Base-by-base conservation (phyloP, 2,329 filamentous ascomycete genomes). In the Diplodia sapinea region DNA sequence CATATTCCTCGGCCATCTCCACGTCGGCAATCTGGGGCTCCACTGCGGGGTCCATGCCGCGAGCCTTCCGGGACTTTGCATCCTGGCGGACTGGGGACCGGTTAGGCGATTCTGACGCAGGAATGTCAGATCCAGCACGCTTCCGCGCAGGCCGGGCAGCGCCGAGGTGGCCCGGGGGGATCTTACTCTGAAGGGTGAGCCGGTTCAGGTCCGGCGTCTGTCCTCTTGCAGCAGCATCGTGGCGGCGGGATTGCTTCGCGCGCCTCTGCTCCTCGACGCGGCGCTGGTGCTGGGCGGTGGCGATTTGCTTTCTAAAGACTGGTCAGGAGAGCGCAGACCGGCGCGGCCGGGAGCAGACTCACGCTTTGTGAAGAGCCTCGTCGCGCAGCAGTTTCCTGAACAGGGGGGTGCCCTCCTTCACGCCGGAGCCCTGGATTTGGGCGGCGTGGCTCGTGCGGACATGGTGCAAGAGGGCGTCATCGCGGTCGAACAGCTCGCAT, bases 171-270 rank as follows among this genome's bases (percentile, higher is more conserved):
- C 15, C 49, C 13, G 50, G 8, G 20, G 29, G 66, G 23, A 20
- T 26, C 56, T 63, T 65, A 47, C 43, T 54, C 9, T 70, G 67
- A 31, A 79, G 66, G 12, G 73, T 74, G 8, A 79, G 70, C 11
- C 65, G 68, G 26, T 70, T 74, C 29, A 79, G 70, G 56, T 79
- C 76, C 8, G 72, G 75, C 4, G 75, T 72, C 50, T 74, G 75
- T 1, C 70, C 70, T 13, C 72, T 71, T 7, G 70, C 73, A 17
- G 56, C 15, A 33, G 31, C 40, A 49, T 62, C 43, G 9, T 49
- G 40, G 57, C 36, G 47, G n/a, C 23, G 59, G 23, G 9, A 72
- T 75, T 57, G 75, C 73, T 50, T 75, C 70, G 13, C 71, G 73
- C 38, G 50, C 11, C 49, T 31, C 29, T 43, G 33, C 17, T 43